A percentile compares a stretch with the other conserved stretches of the same genome.
phyloP scores from a whole-genome alignment of 306 rosid species.

The apple (Malus domestica) region ASM211411v1 NC_041803.1:54254001-54254500 shows the following conservation, averaged over 20 bases:
- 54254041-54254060: background rate
- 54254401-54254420: constrained; percentile 1
- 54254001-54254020: background rate
- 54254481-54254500: background rate
- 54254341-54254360: constrained; percentile 99
- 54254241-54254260: background rate
- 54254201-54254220: background rate
- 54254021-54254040: background rate
- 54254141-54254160: background rate
- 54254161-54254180: background rate
- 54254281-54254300: constrained; percentile 38
- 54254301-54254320: constrained; percentile 75
- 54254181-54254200: background rate
- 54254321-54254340: constrained; percentile 90
- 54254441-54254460: background rate
- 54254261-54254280: background rate
- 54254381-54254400: background rate
- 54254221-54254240: background rate
- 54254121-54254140: background rate
- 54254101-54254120: background rate
- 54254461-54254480: background rate
- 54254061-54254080: background rate
- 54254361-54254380: constrained; percentile 14
- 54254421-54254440: background rate
- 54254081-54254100: background rate